These are phyloP conservation scores for Penicillium cosmopolitanum DNA, from an alignment of 495 filamentous ascomycete genomes.

Conservation along the genomic window DNA sequence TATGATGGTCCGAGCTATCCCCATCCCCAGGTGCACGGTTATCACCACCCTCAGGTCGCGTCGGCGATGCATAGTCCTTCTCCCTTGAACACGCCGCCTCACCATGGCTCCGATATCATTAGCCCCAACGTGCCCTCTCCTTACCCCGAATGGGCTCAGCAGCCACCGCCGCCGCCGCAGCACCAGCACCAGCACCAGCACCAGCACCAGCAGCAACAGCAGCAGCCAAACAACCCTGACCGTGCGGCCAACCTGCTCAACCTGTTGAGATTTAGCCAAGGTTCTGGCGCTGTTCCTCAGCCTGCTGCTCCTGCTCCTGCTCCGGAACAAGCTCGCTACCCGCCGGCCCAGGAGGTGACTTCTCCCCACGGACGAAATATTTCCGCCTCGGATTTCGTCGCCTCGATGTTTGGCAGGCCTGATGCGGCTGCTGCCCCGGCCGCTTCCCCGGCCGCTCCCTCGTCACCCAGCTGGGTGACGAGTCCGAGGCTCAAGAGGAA, in stretches of 20 bases:
- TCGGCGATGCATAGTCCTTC: conserved; percentile 47
- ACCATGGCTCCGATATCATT: conserved; percentile 53
- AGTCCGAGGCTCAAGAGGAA: too few relatives aligned
- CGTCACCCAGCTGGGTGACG: conserved; percentile 13
- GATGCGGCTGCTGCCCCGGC: conserved; percentile 35
- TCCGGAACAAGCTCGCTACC: conserved; percentile 42
- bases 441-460: conserved; percentile 23
- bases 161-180: conserved; percentile 24
- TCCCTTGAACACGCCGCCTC: conserved; percentile 47
- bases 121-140: conserved; percentile 52
- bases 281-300: conserved; percentile 33
- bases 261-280: conserved; percentile 81
- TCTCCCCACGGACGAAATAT: conserved; percentile 55
- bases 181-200: not conserved
- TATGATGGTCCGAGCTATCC: conserved; percentile 45
- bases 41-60: conserved; percentile 53
- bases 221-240: conserved; percentile 51
- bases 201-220: conserved; percentile 24
- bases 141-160: conserved; percentile 38
- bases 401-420: conserved; percentile 56
- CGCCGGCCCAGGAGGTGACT: conserved; percentile 39
- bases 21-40: conserved; percentile 41
- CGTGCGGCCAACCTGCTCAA: conserved; percentile 76
- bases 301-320: conserved; percentile 28
- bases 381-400: conserved; percentile 66